phyloP scores from a whole-genome alignment of 192 early-diverging fungal genomes.

The Geranomyces variabilis region DNA sequence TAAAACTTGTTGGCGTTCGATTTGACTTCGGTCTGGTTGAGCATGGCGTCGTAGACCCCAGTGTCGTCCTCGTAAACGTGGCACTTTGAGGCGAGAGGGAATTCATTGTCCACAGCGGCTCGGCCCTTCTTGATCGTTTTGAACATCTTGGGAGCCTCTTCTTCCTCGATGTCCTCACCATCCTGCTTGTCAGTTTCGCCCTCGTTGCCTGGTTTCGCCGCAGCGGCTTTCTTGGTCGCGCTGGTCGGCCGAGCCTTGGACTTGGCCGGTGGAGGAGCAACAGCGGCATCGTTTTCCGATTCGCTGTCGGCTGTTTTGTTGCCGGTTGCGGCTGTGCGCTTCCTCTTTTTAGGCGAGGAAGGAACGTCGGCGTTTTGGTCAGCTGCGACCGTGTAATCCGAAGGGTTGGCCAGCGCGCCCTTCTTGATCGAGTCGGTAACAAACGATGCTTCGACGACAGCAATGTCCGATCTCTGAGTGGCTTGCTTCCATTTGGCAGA shows the following conservation, averaged over 20 bases:
- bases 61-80: constrained; percentile 44
- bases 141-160: constrained; percentile 19
- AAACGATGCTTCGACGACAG: constrained; percentile 17
- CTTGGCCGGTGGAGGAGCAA: not conserved
- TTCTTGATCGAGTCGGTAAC: constrained; percentile 4
- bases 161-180: constrained; percentile 17
- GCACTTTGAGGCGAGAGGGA: constrained; percentile 15
- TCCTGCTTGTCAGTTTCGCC: not conserved
- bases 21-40: constrained; percentile 72
- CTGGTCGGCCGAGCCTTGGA: not conserved
- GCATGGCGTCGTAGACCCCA: constrained; percentile 55
- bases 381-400: constrained; percentile 8
- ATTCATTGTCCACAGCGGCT: constrained; percentile 40
- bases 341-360: constrained; percentile 13
- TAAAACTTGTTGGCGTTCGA: constrained; percentile 79
- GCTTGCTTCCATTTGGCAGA: constrained; percentile 23
- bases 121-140: constrained; percentile 48
- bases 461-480: not conserved
- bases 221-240: too few relatives aligned
- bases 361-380: not conserved
- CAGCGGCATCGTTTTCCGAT: not conserved
- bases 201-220: too few relatives aligned
- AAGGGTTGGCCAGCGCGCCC: constrained; percentile 7
- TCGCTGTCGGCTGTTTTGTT: constrained; percentile 2
- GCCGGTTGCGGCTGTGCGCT: not conserved